These are phyloP conservation scores for Peronosclerospora sorghi DNA, from an alignment of 352 stramenopile species.

Conservation along the genomic window DNA sequence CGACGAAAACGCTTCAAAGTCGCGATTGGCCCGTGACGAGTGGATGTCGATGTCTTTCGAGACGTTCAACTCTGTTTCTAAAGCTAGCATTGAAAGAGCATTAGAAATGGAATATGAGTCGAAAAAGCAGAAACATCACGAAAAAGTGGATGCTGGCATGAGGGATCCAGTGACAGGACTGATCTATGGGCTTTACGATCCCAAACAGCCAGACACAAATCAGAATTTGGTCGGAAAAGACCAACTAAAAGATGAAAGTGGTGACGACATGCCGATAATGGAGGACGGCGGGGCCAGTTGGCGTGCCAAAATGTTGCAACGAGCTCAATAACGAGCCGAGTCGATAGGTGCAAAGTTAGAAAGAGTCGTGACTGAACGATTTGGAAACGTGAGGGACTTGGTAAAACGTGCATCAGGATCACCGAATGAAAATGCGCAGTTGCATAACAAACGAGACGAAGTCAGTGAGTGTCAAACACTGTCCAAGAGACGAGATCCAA, in stretches of 20 bases:
- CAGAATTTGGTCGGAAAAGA: slow-evolving; percentile 20
- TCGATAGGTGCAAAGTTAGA: slow-evolving; percentile 44
- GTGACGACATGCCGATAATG: slow-evolving; percentile 1
- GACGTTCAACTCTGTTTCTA: slow-evolving; percentile 7
- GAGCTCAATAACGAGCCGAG: slow-evolving; percentile 46
- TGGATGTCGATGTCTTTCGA: slow-evolving; percentile 81
- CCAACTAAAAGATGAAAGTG: slow-evolving; percentile 4
- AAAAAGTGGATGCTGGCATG: slow-evolving; percentile 63
- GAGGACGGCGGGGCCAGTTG: slow-evolving; percentile 68
- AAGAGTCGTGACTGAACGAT: slow-evolving; percentile 49
- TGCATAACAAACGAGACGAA: slow-evolving; percentile 52
- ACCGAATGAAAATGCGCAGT: slow-evolving; percentile 39
- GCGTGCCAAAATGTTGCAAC: slow-evolving; percentile 74
- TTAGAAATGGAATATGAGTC: slow-evolving; percentile 31
- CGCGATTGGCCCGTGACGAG: slow-evolving; percentile 45
- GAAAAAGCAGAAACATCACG: slow-evolving; percentile 49
- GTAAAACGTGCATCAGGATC: slow-evolving; percentile 40
- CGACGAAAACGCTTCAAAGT: not conserved
- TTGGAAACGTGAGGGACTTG: slow-evolving; percentile 41
- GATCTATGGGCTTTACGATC: slow-evolving; percentile 72
- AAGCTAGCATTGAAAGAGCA: slow-evolving; percentile 26
- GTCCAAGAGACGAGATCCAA: slow-evolving; percentile 37
- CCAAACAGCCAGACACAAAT: slow-evolving; percentile 49
- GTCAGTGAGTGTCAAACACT: slow-evolving; percentile 20
- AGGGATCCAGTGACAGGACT: slow-evolving; percentile 69